Base-by-base conservation (phyloP, 2,329 filamentous ascomycete genomes). In the Aspergillus sojae region DNA sequence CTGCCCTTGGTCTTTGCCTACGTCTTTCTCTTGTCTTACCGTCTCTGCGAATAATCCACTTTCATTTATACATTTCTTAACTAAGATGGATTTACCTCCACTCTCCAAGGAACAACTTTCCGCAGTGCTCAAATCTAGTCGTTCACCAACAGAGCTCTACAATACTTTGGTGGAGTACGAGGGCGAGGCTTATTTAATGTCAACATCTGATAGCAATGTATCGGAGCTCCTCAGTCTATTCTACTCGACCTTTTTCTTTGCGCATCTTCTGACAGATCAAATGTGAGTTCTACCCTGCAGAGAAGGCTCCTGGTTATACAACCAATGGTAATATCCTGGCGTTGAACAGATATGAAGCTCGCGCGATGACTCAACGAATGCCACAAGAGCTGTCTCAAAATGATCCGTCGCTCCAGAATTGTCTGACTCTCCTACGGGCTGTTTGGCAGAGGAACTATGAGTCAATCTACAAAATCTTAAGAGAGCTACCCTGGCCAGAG, bases 201-300 rank as follows among this genome's bases (percentile, higher is more conserved):
- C 72, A 57, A 67, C 69, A 23, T 60, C 61, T 30, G 59, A 68
- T 55, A 63, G 63, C 5, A 67, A 67, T 16, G 70, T 77, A 32
- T 50, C 66, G 6, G 67, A 73, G 12, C 67, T 80, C 4, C 65
- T 80, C 16, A 75, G 74, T 65, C 64, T 73, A 9, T 81, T 76
- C 62, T 80, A 79, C 57, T 76, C 77, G 5, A 72, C 72, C 14
- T 80, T 78, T 62, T 73, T 80, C 54, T 73, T 80, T 54, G 74
- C 75, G 7, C 77, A 79, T 46, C 74, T 80, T 54, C 73, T 80
- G 50, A 74, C 73, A 11, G 72, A 79, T 56, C 72, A 80, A 68
- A 71, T 79, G 79, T 80, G 34, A 69, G 77, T 28, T 46, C 23
- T n/a, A 10, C 4, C 23, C n/a, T 50, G 57, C 63, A 61, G 21